Percentiles rank a stretch among this genome's conserved stretches.
Conservation (phyloP, 2,329 filamentous ascomycete species). For the Paecilomyces fulvus region DNA sequence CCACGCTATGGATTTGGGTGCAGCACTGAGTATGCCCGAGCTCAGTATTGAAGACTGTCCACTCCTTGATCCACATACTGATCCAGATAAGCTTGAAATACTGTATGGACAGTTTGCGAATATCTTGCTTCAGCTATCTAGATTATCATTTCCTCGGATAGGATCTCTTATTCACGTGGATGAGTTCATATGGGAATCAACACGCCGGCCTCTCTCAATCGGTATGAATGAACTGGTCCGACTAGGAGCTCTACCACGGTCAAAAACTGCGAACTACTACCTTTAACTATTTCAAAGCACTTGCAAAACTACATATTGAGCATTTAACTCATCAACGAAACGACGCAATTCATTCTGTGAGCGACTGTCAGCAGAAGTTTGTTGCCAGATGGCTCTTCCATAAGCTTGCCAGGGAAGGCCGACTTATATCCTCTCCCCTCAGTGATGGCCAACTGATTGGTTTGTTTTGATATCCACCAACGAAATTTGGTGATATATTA, state of each 20-base stretch:
- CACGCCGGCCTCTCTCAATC: conserved; percentile 25
- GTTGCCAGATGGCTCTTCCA: not conserved
- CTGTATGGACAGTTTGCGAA: conserved; percentile 30
- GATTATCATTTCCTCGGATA: conserved; percentile 16
- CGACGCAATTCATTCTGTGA: conserved; percentile 14
- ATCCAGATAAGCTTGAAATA: conserved; percentile 20
- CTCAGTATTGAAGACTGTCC: conserved; percentile 13
- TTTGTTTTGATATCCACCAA: too few species aligned
- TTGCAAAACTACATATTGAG: conserved; percentile 35
- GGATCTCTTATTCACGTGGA: too few species aligned
- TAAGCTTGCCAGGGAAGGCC: not conserved
- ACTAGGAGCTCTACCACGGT: too few species aligned
- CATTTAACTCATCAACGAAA: conserved; percentile 27
- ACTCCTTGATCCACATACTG: conserved; percentile 23
- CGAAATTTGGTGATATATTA: too few species aligned
- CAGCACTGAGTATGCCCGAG: conserved; percentile 16
- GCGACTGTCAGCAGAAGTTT: not conserved
- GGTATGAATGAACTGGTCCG: conserved; percentile 27
- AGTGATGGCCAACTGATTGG: not conserved
- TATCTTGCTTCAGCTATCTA: conserved; percentile 27
- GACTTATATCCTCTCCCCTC: not conserved
- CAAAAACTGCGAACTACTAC: too few species aligned
- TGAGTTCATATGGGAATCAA: conserved; percentile 19
- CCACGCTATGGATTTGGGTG: conserved; percentile 8
- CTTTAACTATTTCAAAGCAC: conserved; percentile 24